Evolutionary conservation across 495 filamentous ascomycete genomes (phyloP).

Genomic region (Oleoguttula mirabilis): DNA sequence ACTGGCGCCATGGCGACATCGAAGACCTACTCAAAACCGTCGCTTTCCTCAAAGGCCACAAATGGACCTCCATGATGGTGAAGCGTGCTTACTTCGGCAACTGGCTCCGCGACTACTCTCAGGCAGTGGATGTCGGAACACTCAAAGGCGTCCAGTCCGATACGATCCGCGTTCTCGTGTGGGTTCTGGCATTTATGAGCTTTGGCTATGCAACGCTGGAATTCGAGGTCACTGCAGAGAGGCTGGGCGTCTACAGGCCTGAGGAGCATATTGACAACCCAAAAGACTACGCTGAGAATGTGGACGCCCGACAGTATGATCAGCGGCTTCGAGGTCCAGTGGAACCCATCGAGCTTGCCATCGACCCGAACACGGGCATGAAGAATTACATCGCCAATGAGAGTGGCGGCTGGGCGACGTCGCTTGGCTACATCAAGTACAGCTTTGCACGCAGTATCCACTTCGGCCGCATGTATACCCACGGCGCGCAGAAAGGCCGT

Average conservation of each 20-base stretch:
- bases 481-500: conserved; percentile 54
- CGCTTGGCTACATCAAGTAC: conserved; percentile 75
- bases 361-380: conserved; percentile 78
- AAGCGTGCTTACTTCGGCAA: conserved; percentile 49
- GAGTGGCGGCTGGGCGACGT: conserved; percentile 70
- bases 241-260: conserved; percentile 82
- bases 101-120: conserved; percentile 48
- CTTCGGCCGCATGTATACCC: conserved; percentile 74
- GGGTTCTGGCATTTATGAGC: conserved; percentile 82
- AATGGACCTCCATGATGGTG: conserved; percentile 87
- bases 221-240: conserved; percentile 88
- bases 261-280: conserved; percentile 81
- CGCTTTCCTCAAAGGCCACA: conserved; percentile 76
- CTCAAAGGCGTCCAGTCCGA: conserved; percentile 79
- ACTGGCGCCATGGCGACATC: conserved; percentile 90
- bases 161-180: conserved; percentile 80
- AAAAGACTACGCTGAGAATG: conserved; percentile 73
- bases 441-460: conserved; percentile 79
- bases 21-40: conserved; percentile 88
- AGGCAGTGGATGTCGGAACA: conserved; percentile 86
- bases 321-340: conserved; percentile 70
- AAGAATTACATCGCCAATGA: conserved; percentile 99
- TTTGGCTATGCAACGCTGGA: conserved; percentile 96
- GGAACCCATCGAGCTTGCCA: conserved; percentile 58
- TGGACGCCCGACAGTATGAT: conserved; percentile 77